phyloP scores from a whole-genome alignment of 2,329 filamentous ascomycete species.

The Chaetothyriales sp. region DNA sequence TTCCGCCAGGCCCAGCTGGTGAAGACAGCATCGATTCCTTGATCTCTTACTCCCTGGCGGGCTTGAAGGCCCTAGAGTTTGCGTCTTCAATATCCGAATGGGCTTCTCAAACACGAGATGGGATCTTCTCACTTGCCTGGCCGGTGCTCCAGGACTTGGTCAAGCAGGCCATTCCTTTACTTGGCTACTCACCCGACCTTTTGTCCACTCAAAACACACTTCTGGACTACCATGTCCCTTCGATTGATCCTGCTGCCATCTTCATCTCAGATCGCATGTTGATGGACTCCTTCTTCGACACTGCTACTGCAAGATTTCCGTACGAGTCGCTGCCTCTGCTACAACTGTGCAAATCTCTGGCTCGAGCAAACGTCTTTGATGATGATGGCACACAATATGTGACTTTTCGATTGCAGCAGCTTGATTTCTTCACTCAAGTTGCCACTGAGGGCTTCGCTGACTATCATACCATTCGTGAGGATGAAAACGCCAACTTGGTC shows the following conservation, averaged over 20 bases:
- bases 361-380: constrained; percentile 30
- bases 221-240: constrained; percentile 27
- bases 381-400: constrained; percentile 39
- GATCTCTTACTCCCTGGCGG: not conserved
- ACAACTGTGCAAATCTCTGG: constrained; percentile 52
- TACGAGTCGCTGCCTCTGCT: constrained; percentile 72
- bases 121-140: not conserved
- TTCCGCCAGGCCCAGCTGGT: not conserved
- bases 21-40: constrained; percentile 1
- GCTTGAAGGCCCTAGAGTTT: not conserved
- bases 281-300: constrained; percentile 45
- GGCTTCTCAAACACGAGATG: not conserved
- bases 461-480: constrained; percentile 67
- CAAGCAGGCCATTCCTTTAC: constrained; percentile 47
- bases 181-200: constrained; percentile 60
- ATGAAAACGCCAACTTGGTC: constrained; percentile 71
- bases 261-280: constrained; percentile 44
- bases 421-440: constrained; percentile 60
- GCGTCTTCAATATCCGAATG: not conserved
- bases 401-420: constrained; percentile 49
- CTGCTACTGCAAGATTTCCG: constrained; percentile 64
- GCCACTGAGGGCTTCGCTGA: constrained; percentile 57
- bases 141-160: constrained; percentile 50
- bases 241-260: constrained; percentile 21
- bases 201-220: constrained; percentile 51